A percentile compares a stretch with the other conserved stretches of the same genome.
Evolutionary conservation across 352 stramenopile species (phyloP).

Genomic region (Thalassiosira livingstoniorum): DNA sequence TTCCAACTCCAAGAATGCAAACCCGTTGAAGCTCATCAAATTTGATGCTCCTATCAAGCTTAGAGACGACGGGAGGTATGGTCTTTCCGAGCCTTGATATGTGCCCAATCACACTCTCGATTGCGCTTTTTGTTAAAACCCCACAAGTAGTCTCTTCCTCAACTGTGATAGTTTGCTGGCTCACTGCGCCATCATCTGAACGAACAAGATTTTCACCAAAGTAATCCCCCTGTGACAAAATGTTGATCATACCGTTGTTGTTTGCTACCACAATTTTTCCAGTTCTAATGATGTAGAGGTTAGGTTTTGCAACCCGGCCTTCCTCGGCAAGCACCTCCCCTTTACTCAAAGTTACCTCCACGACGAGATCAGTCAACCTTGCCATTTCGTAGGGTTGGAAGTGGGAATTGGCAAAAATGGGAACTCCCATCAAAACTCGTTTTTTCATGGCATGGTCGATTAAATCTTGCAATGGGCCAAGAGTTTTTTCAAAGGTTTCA

Average conservation of each 20-base stretch:
- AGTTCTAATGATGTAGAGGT: slow-evolving; percentile 82
- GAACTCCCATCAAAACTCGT: slow-evolving; percentile 80
- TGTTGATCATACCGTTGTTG: slow-evolving; percentile 88
- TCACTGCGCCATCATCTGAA: slow-evolving; percentile 85
- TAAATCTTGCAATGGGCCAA: slow-evolving; percentile 80
- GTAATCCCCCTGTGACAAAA: slow-evolving; percentile 92
- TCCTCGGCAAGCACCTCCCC: slow-evolving; percentile 78
- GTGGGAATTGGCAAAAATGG: slow-evolving; percentile 83
- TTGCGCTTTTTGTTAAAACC: slow-evolving; percentile 74
- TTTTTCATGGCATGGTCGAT: slow-evolving; percentile 85
- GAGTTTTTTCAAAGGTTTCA: slow-evolving; percentile 83
- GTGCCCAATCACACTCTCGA: slow-evolving; percentile 81
- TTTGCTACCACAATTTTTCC: slow-evolving; percentile 73
- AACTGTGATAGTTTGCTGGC: slow-evolving; percentile 76
- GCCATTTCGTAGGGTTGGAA: slow-evolving; percentile 84
- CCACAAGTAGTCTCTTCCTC: slow-evolving; percentile 79
- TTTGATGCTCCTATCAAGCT: slow-evolving; percentile 70
- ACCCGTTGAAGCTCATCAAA: slow-evolving; percentile 82
- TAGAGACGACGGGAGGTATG: slow-evolving; percentile 44
- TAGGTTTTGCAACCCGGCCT: slow-evolving; percentile 71
- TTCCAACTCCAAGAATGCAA: slow-evolving; percentile 91
- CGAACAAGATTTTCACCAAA: slow-evolving; percentile 95
- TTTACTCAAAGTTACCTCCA: slow-evolving; percentile 70
- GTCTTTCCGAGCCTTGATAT: slow-evolving; percentile 75
- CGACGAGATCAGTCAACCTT: slow-evolving; percentile 74